Percentiles rank a stretch among this genome's conserved stretches.
Conservation (phyloP, 257 asterid genomes). For the Leptodermis oblonga region DNA sequence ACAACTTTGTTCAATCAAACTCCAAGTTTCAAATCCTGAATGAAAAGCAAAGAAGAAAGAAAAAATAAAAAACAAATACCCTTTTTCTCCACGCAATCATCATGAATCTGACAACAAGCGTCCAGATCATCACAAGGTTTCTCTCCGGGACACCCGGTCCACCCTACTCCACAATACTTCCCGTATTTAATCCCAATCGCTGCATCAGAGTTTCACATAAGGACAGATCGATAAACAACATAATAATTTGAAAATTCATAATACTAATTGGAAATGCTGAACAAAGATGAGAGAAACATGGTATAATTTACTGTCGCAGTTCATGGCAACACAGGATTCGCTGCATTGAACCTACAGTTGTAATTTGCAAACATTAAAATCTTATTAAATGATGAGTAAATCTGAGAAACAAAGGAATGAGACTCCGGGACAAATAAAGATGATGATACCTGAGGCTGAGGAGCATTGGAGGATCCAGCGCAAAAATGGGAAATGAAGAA, state of each 20-base stretch:
- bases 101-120: slow-evolving; percentile 86
- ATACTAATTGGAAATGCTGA: too few species aligned
- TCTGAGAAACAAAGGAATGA: neutral
- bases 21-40: neutral
- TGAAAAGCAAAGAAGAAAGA: neutral
- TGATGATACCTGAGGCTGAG: slow-evolving; percentile 45
- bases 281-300: neutral
- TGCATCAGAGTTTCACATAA: slow-evolving; percentile 16
- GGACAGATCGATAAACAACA: neutral
- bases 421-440: neutral
- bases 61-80: slow-evolving; percentile 47
- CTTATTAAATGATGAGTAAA: too few species aligned
- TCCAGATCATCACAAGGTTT: slow-evolving; percentile 94
- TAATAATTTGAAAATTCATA: neutral
- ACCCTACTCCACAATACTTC: slow-evolving; percentile 93
- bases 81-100: slow-evolving; percentile 64
- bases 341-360: slow-evolving; percentile 51
- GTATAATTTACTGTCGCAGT: slow-evolving; percentile 66
- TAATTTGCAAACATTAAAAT: neutral
- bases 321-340: slow-evolving; percentile 60
- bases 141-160: slow-evolving; percentile 94
- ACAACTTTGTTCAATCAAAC: neutral
- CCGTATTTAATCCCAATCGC: slow-evolving; percentile 84
- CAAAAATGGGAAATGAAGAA: slow-evolving; percentile 18
- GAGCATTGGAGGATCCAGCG: slow-evolving; percentile 43